A percentile compares a stretch with the other conserved stretches of the same genome.
Conservation (phyloP, 345 rosid genomes). For the Dovyalis caffra region DNA sequence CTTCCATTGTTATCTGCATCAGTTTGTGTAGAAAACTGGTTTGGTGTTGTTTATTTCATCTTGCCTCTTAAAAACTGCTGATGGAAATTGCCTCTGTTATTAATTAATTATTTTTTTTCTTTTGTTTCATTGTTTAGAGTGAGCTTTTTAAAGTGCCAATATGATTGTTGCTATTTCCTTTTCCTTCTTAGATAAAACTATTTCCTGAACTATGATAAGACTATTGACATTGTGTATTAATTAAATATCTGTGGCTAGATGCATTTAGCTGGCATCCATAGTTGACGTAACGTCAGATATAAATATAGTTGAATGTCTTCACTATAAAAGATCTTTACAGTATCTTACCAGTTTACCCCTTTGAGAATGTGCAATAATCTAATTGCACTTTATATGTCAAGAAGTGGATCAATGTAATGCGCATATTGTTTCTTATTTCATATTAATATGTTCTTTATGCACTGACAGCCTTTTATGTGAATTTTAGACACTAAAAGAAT, state of each 20-base stretch:
- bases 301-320: background rate
- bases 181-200: background rate
- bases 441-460: constrained; percentile 2
- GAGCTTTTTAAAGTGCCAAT: background rate
- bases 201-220: background rate
- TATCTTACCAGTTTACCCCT: background rate
- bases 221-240: too few relatives aligned
- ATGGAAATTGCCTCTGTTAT: background rate
- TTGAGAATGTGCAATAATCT: too few relatives aligned
- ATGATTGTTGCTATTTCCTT: background rate
- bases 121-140: background rate
- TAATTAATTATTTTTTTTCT: too few relatives aligned
- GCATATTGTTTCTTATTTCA: background rate
- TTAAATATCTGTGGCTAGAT: background rate
- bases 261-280: background rate
- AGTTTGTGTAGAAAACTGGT: too few relatives aligned
- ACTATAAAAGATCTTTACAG: background rate
- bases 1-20: too few relatives aligned
- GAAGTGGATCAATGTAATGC: background rate
- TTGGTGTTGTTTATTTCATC: constrained; percentile 2
- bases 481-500: constrained; percentile 69
- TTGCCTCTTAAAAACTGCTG: constrained; percentile 5
- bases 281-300: background rate
- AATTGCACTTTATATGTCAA: too few relatives aligned
- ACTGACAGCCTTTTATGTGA: constrained; percentile 13